phyloP scores from a whole-genome alignment of 1,284 basidiomycete species.

The Exobasidium rhododendri region DNA sequence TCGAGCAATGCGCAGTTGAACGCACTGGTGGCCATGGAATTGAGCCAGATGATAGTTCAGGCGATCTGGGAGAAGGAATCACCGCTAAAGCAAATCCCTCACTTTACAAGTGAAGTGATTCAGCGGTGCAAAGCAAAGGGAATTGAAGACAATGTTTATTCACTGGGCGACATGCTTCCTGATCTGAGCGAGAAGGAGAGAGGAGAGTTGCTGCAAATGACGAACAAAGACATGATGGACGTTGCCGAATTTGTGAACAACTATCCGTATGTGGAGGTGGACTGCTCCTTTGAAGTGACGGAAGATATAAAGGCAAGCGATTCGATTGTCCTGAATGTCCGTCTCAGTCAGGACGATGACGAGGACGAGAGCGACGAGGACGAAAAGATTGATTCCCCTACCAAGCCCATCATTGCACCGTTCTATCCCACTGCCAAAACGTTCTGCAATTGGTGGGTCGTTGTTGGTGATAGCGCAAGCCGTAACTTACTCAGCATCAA shows the following conservation, averaged over 20 bases:
- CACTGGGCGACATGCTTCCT: slow-evolving; percentile 40
- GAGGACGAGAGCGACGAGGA: slow-evolving; percentile 72
- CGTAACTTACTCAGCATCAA: slow-evolving; percentile 84
- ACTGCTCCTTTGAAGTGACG: slow-evolving; percentile 66
- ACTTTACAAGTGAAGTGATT: slow-evolving; percentile 74
- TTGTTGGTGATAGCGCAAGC: slow-evolving; percentile 75
- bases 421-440: slow-evolving; percentile 81
- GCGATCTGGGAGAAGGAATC: slow-evolving; percentile 87
- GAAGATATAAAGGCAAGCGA: slow-evolving; percentile 62
- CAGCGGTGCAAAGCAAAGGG: slow-evolving; percentile 68
- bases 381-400: slow-evolving; percentile 59
- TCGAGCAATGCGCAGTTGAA: slow-evolving; percentile 91
- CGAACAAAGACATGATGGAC: slow-evolving; percentile 63
- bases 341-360: slow-evolving; percentile 76
- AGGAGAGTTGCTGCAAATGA: slow-evolving; percentile 78
- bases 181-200: slow-evolving; percentile 41
- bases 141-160: slow-evolving; percentile 47
- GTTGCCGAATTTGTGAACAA: slow-evolving; percentile 65
- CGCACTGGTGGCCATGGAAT: slow-evolving; percentile 93
- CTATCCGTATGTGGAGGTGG: slow-evolving; percentile 68
- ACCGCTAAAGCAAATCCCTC: slow-evolving; percentile 82
- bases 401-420: slow-evolving; percentile 71
- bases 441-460: slow-evolving; percentile 95
- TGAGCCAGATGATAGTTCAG: slow-evolving; percentile 99
- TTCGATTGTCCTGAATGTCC: slow-evolving; percentile 76